phyloP scores from a whole-genome alignment of 257 asterid genomes.

The Rubia yunnanensis region DNA sequence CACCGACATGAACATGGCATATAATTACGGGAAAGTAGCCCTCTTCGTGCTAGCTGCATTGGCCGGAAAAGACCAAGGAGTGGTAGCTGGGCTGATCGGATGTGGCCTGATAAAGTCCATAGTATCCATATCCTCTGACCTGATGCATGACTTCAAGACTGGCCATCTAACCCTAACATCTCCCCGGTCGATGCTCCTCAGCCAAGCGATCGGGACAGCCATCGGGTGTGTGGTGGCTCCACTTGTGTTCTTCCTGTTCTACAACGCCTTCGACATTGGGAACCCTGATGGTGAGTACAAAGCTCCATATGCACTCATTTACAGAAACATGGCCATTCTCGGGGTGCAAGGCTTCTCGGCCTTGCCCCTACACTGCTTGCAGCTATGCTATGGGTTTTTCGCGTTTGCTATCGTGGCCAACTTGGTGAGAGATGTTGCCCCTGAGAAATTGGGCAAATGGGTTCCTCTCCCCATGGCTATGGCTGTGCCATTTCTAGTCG shows the following conservation, averaged over 20 bases:
- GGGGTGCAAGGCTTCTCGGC: slow-evolving; percentile 38
- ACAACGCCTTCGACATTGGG: slow-evolving; percentile 26
- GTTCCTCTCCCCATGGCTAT: slow-evolving; percentile 32
- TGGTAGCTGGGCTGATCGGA: slow-evolving; percentile 31
- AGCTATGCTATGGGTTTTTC: slow-evolving; percentile 26
- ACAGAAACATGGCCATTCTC: slow-evolving; percentile 32
- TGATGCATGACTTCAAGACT: slow-evolving; percentile 37
- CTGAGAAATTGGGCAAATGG: slow-evolving; percentile 14
- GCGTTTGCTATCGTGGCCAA: slow-evolving; percentile 20
- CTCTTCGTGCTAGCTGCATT: slow-evolving; percentile 28
- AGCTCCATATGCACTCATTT: slow-evolving; percentile 32
- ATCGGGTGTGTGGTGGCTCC: slow-evolving; percentile 34
- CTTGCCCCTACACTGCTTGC: slow-evolving; percentile 25
- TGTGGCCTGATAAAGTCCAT: slow-evolving; percentile 35
- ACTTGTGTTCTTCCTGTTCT: slow-evolving; percentile 28
- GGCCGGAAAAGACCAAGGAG: slow-evolving; percentile 30
- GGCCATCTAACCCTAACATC: slow-evolving; percentile 34
- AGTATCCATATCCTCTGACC: slow-evolving; percentile 25
- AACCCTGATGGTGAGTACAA: slow-evolving; percentile 24
- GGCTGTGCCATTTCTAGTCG: slow-evolving; percentile 30
- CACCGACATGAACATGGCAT: slow-evolving; percentile 39
- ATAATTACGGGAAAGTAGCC: slow-evolving; percentile 35
- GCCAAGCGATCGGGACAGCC: slow-evolving; percentile 31
- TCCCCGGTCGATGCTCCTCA: slow-evolving; percentile 29
- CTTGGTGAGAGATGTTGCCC: slow-evolving; percentile 17